Conservation (phyloP, 1,284 basidiomycete species). For the Phellopilus nigrolimitatus region DNA sequence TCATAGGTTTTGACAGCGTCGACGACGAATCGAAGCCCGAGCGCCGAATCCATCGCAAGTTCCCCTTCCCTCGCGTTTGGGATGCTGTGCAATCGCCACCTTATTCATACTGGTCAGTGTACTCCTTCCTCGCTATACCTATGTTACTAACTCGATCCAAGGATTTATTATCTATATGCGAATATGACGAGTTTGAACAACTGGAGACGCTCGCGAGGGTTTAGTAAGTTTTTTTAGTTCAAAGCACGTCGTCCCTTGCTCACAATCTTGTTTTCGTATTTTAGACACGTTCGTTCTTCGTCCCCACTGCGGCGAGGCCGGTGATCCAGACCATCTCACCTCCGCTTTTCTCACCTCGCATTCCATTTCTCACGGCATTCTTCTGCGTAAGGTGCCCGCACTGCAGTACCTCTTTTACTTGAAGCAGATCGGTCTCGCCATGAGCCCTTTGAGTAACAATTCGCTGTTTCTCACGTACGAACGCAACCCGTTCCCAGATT, state of each 20-base stretch:
- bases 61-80: slow-evolving; percentile 92
- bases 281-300: slow-evolving; percentile 94
- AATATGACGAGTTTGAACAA: slow-evolving; percentile 95
- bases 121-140: neutral
- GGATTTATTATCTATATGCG: slow-evolving; percentile 97
- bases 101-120: slow-evolving; percentile 84
- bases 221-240: slow-evolving; percentile 65
- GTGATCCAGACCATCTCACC: slow-evolving; percentile 96
- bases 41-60: slow-evolving; percentile 89
- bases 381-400: slow-evolving; percentile 95
- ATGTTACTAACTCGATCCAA: slow-evolving; percentile 28
- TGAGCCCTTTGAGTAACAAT: slow-evolving; percentile 98
- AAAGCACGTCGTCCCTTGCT: neutral
- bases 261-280: slow-evolving; percentile 13
- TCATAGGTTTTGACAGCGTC: slow-evolving; percentile 95
- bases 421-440: slow-evolving; percentile 95
- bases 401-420: slow-evolving; percentile 93
- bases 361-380: slow-evolving; percentile 97
- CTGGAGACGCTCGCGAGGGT: slow-evolving; percentile 84
- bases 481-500: slow-evolving; percentile 94
- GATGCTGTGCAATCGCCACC: slow-evolving; percentile 87
- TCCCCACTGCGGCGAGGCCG: slow-evolving; percentile 97
- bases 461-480: slow-evolving; percentile 97
- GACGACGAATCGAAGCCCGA: slow-evolving; percentile 98
- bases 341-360: slow-evolving; percentile 95